Conservation (phyloP, 2,329 filamentous ascomycete genomes). For the Trichoderma harzianum region DNA sequence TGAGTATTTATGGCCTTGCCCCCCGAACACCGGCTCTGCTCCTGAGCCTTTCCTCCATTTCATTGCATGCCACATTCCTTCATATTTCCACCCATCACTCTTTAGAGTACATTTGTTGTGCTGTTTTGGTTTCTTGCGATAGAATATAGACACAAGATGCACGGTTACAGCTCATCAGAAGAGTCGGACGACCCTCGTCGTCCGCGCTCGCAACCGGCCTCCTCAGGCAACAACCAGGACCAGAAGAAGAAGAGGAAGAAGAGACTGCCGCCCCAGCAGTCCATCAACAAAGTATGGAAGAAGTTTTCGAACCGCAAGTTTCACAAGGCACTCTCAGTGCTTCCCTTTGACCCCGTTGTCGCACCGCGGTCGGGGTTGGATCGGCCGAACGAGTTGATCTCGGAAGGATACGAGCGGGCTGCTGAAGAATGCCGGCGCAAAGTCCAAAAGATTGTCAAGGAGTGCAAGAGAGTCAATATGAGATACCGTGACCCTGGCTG, state of each 20-base stretch:
- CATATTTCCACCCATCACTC: neutral
- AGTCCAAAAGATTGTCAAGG: conserved; percentile 58
- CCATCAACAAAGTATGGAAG: conserved; percentile 65
- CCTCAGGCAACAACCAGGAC: conserved; percentile 33
- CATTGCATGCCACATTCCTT: neutral
- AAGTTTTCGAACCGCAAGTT: conserved; percentile 57
- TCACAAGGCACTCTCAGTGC: conserved; percentile 61
- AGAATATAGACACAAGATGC: conserved; percentile 29
- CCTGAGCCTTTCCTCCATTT: neutral
- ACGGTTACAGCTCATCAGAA: conserved; percentile 50
- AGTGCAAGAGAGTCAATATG: conserved; percentile 72
- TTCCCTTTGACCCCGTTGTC: conserved; percentile 62
- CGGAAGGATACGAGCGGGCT: conserved; percentile 60
- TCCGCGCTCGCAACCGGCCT: conserved; percentile 34
- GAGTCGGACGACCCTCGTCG: conserved; percentile 47
- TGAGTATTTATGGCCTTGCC: conserved; percentile 1
- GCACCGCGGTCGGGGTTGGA: conserved; percentile 47
- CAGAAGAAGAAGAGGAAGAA: conserved; percentile 57
- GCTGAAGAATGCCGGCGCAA: conserved; percentile 61
- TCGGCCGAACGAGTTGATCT: conserved; percentile 58
- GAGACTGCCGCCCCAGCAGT: conserved; percentile 59
- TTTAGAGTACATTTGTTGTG: neutral
- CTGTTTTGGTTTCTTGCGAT: neutral
- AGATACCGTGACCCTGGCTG: conserved; percentile 69
- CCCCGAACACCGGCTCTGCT: neutral